These are phyloP conservation scores for Backusella tuberculispora DNA, from an alignment of 192 early-diverging fungal genomes.

Conservation along the genomic window DNA sequence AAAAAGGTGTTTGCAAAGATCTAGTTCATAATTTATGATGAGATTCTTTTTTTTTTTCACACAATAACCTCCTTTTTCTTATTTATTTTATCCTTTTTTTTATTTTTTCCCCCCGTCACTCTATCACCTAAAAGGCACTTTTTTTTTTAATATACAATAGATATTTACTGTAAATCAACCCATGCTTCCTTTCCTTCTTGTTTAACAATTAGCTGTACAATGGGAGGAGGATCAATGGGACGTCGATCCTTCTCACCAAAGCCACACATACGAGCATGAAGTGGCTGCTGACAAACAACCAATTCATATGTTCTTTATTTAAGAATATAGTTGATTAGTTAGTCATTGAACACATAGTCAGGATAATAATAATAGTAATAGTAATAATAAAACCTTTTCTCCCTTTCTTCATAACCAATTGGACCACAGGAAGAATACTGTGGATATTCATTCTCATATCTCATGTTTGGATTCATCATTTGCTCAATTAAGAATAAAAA, in stretches of 20 bases:
- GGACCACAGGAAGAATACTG: constrained; percentile 10
- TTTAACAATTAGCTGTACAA: constrained; percentile 68
- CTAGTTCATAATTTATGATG: constrained; percentile 16
- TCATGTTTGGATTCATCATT: constrained; percentile 11
- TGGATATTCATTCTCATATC: constrained; percentile 3
- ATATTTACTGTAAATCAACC: constrained; percentile 52
- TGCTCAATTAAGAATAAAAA: background rate
- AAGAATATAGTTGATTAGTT: background rate
- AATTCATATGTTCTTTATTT: constrained; percentile 60
- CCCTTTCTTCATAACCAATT: constrained; percentile 24
- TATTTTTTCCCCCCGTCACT: background rate
- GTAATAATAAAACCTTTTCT: background rate
- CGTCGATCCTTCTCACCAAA: constrained; percentile 83
- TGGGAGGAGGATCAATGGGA: constrained; percentile 76
- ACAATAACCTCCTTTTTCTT: background rate
- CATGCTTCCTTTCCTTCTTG: constrained; percentile 57
- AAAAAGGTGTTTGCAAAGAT: constrained; percentile 57
- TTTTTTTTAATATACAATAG: background rate
- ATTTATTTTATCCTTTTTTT: too few relatives aligned
- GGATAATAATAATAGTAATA: background rate
- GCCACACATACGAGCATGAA: constrained; percentile 82
- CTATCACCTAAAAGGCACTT: background rate
- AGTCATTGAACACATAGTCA: background rate
- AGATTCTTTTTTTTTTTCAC: background rate
- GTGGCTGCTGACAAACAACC: constrained; percentile 72